Conservation (phyloP, 345 rosid genomes). For the Salix udensis region DNA sequence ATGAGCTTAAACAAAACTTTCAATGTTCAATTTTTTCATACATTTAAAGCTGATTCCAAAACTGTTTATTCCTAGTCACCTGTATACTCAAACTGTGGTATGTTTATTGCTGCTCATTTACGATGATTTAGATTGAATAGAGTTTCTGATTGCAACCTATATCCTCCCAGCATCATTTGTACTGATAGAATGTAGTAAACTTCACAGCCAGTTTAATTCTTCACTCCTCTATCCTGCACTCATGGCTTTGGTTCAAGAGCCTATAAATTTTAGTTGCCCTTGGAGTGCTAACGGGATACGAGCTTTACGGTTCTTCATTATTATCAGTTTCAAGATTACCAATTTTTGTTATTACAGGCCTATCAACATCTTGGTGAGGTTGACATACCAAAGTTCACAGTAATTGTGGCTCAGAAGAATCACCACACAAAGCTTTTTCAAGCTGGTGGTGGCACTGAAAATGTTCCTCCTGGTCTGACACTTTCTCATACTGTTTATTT, state of each 20-base stretch:
- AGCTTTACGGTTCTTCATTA: neutral
- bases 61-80: too few species aligned
- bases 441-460: conserved; percentile 42
- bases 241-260: neutral
- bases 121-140: neutral
- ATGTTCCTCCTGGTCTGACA: conserved; percentile 80
- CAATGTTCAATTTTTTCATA: neutral
- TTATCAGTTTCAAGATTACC: neutral
- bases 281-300: neutral
- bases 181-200: too few species aligned
- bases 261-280: neutral
- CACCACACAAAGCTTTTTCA: conserved; percentile 87
- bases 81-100: too few species aligned
- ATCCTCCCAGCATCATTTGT: neutral
- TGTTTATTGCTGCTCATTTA: neutral
- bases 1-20: neutral
- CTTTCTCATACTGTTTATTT: neutral
- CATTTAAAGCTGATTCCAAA: neutral
- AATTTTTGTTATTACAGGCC: conserved; percentile 47
- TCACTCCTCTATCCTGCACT: neutral
- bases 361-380: conserved; percentile 60
- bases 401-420: conserved; percentile 83
- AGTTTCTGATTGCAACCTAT: neutral
- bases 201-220: neutral
- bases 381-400: conserved; percentile 66